Evolutionary conservation across 345 rosid species (phyloP).

Genomic region (Eucalyptus victrix): DNA sequence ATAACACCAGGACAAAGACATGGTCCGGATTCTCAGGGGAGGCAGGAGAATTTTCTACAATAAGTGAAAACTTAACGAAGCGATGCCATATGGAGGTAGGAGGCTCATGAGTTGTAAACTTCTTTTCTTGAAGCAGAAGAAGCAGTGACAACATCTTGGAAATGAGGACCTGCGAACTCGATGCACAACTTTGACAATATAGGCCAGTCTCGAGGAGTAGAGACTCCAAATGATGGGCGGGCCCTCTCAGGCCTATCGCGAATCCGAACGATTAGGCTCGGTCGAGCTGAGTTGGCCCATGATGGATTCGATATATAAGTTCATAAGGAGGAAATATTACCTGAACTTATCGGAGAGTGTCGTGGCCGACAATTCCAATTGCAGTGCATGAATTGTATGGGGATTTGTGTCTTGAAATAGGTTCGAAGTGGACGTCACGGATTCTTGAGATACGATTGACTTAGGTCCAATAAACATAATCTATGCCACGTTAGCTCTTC

Average conservation of each 20-base stretch:
- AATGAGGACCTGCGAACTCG: neutral
- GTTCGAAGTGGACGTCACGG: neutral
- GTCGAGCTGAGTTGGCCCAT: neutral
- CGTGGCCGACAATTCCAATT: neutral
- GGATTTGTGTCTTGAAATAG: neutral
- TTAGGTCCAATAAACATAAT: neutral
- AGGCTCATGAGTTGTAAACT: neutral
- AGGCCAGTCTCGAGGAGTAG: no score
- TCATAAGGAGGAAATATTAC: neutral
- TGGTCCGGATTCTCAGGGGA: neutral
- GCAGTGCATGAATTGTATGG: neutral
- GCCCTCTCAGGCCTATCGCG: neutral
- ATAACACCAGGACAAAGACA: neutral
- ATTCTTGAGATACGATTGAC: neutral
- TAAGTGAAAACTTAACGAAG: accelerated
- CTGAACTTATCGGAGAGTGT: neutral
- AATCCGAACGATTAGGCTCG: neutral
- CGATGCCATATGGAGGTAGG: neutral
- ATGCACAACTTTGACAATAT: neutral
- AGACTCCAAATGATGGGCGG: neutral
- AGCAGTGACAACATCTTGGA: neutral
- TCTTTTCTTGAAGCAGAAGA: neutral
- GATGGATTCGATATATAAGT: neutral
- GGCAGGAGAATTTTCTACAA: neutral
- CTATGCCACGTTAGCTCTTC: neutral